These are phyloP conservation scores for Tephrocybe sp. DNA, from an alignment of 768 basidiomycete species.

Conservation along the genomic window DNA sequence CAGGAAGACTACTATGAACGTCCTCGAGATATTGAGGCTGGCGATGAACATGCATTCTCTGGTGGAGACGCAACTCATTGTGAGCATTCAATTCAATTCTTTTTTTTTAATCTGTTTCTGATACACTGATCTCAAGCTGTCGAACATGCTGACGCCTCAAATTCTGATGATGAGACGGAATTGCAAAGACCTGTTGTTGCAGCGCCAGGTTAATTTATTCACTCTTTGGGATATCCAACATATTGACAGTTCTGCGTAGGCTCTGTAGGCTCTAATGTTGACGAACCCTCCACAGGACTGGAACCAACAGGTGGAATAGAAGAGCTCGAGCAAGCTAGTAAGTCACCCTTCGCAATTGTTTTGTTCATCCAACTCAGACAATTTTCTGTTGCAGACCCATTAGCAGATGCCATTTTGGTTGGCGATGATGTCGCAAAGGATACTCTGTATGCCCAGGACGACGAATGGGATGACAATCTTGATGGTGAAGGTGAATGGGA, in stretches of 20 bases:
- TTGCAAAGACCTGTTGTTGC: background rate
- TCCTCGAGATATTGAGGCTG: too few relatives aligned
- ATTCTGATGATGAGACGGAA: background rate
- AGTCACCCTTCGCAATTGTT: background rate
- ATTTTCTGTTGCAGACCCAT: background rate
- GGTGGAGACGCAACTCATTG: too few relatives aligned
- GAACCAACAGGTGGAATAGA: background rate
- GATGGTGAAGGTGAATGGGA: slow-evolving; percentile 54
- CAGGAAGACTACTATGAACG: background rate
- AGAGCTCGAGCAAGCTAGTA: slow-evolving; percentile 8
- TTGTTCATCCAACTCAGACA: background rate
- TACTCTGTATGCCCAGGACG: slow-evolving; percentile 6
- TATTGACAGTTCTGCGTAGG: background rate
- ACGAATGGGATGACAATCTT: slow-evolving; percentile 31
- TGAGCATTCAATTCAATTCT: too few relatives aligned
- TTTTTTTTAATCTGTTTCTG: too few relatives aligned
- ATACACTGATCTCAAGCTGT: background rate
- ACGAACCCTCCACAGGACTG: background rate
- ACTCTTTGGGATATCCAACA: background rate
- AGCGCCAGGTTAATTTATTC: slow-evolving; percentile 3
- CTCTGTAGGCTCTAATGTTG: background rate
- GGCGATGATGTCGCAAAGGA: slow-evolving; percentile 6
- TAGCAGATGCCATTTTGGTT: slow-evolving; percentile 6
- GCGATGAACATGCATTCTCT: too few relatives aligned
- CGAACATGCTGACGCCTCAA: background rate